Conservation (phyloP, 225 moss, liverwort and hornwort species). For the Anthoceros angustus region DNA sequence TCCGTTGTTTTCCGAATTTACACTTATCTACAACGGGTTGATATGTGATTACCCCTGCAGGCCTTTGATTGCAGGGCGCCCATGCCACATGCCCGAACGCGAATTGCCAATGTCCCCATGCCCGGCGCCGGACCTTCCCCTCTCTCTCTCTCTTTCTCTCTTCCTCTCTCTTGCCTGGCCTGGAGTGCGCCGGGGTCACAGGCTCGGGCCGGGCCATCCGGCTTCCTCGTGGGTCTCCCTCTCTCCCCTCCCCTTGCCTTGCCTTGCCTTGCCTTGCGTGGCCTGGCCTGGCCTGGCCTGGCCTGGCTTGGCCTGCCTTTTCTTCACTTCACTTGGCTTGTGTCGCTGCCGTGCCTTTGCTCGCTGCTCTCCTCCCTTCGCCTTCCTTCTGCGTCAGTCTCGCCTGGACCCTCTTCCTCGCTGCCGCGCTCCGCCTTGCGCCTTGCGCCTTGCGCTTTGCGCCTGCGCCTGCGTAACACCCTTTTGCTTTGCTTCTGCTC, state of each 20-base stretch:
- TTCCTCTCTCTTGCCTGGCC: neutral
- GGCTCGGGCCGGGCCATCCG: conserved; percentile 3
- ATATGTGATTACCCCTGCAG: too few relatives aligned
- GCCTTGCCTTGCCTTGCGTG: neutral
- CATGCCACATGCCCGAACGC: too few relatives aligned
- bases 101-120: neutral
- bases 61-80: too few relatives aligned
- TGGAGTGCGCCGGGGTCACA: neutral
- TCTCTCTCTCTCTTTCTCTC: neutral
- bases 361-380: too few relatives aligned
- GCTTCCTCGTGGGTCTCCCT: conserved; percentile 6
- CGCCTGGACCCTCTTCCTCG: too few relatives aligned
- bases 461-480: neutral
- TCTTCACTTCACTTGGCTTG: too few relatives aligned
- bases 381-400: too few relatives aligned
- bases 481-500: neutral
- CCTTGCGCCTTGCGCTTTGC: neutral
- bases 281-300: neutral
- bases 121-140: neutral
- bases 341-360: too few relatives aligned
- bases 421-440: neutral
- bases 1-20: too few relatives aligned
- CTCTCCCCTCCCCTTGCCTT: neutral
- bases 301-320: neutral
- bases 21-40: too few relatives aligned